Conservation (phyloP, 2,329 filamentous ascomycete genomes). For the Aspergillus quadricinctus region DNA sequence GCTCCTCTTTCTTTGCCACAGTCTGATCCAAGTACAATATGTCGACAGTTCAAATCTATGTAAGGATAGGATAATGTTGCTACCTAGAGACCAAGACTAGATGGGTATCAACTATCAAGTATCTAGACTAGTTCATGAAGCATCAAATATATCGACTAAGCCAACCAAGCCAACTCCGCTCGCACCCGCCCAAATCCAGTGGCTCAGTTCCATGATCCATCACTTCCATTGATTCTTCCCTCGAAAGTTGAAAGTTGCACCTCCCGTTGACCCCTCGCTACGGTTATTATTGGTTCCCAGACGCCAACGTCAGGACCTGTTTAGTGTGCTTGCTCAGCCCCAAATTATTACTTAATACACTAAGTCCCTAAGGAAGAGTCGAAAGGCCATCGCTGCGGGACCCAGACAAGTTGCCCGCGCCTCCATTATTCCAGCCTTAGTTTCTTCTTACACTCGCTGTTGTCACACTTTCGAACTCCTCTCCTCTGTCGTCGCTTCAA, state of each 20-base stretch:
- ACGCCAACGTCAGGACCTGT: background rate
- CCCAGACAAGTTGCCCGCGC: constrained; percentile 4
- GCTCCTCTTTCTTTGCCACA: background rate
- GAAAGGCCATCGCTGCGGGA: background rate
- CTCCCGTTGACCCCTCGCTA: background rate
- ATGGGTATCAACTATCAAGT: background rate
- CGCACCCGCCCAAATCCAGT: background rate
- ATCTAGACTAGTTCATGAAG: background rate
- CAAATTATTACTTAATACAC: background rate
- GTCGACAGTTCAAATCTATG: background rate
- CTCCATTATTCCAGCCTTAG: constrained; percentile 12
- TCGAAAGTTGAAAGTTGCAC: background rate
- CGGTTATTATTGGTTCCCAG: background rate
- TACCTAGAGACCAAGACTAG: background rate
- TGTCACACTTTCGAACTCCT: constrained; percentile 8
- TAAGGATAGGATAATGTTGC: background rate
- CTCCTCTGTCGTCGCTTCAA: constrained; percentile 5
- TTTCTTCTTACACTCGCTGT: constrained; percentile 11
- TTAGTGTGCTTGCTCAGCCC: background rate
- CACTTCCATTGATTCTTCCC: background rate
- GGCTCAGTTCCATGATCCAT: background rate
- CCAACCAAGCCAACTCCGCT: background rate
- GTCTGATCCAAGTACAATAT: background rate
- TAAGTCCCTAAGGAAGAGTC: background rate
- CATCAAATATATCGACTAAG: background rate